Base-by-base conservation (phyloP, 768 basidiomycete genomes). In the Trametes meyenii region DNA sequence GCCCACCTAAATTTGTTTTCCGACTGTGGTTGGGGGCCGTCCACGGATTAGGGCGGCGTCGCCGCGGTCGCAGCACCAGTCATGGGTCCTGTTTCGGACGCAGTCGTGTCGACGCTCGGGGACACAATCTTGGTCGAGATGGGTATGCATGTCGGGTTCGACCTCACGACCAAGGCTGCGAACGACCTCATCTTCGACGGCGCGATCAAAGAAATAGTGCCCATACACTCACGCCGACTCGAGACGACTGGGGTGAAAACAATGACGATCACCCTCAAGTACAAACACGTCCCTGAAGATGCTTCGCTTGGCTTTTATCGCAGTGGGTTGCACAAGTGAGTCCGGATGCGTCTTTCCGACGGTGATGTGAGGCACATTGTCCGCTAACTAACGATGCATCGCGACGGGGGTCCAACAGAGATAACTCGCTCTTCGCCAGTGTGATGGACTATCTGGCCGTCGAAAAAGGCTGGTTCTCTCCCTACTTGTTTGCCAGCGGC, bases 401-500 rank as follows among this genome's bases (percentile, higher is more conserved):
- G 39, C 23, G 26, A 36, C 52, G 39, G 24, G 46, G 23, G 50
- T 58, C 50, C 29, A 39, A 14, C 55, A 85, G 83, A 57, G 85
- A 87, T 66, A 65, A 72, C n/a, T 84, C 84, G 4, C 72, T 88
- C 16, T 87, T 88, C 64, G 73, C 86, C 39, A 75, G 77, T 8
- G 83, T 89, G 19, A 86, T 81, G 66, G 85, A 86, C 55, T 88
- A 87, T 58, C 73, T 88, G 45, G 78, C 84, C 2, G 74, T 84
- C 3, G 82, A 85, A 71, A 86, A 87, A 70, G 86, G 85, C 14
- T 87, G 87, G 86, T 87, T 87, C 72, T 83, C 81, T 13, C 85
- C 85, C 0, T 86, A 87, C 68, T 75, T 87, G 1, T 88, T 85
- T 67, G 85, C 85, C 5, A 86, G 84, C 58, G 78, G 77, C 2